These are phyloP conservation scores for Syncephalis plumigaleata DNA, from an alignment of 371 early-diverging fungal species.

Conservation along the genomic window DNA sequence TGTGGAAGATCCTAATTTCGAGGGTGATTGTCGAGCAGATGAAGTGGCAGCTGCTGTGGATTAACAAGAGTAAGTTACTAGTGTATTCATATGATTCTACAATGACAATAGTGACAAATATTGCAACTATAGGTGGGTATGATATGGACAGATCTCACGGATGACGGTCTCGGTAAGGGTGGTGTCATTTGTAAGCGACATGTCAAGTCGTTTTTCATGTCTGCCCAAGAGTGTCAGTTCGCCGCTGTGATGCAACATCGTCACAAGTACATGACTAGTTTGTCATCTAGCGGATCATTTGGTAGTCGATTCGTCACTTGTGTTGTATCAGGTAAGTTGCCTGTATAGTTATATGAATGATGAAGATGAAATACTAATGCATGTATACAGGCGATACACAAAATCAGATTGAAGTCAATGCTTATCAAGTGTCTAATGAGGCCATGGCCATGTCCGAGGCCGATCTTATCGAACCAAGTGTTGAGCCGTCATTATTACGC, in stretches of 20 bases:
- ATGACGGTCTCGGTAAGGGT: slow-evolving; percentile 67
- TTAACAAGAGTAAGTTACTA: slow-evolving; percentile 26
- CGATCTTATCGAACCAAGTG: slow-evolving; percentile 80
- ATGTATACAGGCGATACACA: slow-evolving; percentile 5
- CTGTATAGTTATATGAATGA: slow-evolving; percentile 2
- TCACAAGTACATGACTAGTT: slow-evolving; percentile 52
- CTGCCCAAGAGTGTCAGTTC: slow-evolving; percentile 82
- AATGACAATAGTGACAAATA: neutral
- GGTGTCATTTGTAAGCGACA: slow-evolving; percentile 80
- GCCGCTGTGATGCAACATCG: slow-evolving; percentile 77
- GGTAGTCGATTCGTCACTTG: slow-evolving; percentile 89
- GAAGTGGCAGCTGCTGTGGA: slow-evolving; percentile 60
- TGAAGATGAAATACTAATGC: slow-evolving; percentile 7
- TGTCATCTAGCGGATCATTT: slow-evolving; percentile 57
- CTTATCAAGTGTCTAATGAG: slow-evolving; percentile 88
- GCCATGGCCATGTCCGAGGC: slow-evolving; percentile 84
- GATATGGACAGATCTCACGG: slow-evolving; percentile 88
- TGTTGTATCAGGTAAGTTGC: slow-evolving; percentile 71
- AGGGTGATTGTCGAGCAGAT: slow-evolving; percentile 10
- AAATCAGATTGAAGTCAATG: slow-evolving; percentile 69
- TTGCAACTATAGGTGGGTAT: slow-evolving; percentile 54
- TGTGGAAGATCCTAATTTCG: too few species aligned
- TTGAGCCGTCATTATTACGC: slow-evolving; percentile 72
- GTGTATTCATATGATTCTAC: neutral
- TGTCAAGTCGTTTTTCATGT: slow-evolving; percentile 84